Evolutionary conservation across 179 eudicot species (phyloP).

Genomic region (Beta corolliflora): DNA sequence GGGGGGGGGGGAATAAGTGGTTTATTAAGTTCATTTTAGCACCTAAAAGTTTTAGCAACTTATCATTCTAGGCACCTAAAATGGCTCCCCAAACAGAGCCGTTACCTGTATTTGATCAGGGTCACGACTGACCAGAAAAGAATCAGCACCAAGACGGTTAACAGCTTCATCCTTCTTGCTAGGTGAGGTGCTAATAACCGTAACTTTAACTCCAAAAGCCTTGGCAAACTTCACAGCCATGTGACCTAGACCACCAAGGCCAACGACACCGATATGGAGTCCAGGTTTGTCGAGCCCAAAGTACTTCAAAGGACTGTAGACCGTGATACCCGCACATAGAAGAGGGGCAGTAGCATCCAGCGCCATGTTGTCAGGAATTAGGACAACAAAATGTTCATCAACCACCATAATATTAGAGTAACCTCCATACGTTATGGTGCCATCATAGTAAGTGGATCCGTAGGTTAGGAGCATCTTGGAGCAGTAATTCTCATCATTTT

Average conservation of each 20-base stretch:
- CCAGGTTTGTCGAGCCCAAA: conserved; percentile 33
- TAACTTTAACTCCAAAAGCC: conserved; percentile 44
- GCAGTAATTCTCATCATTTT: conserved; percentile 37
- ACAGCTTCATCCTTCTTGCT: conserved; percentile 40
- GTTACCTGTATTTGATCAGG: conserved; percentile 31
- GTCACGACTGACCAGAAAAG: conserved; percentile 35
- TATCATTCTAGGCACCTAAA: too few species aligned
- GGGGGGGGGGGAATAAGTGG: too few species aligned
- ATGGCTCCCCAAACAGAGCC: too few species aligned
- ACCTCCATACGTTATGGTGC: conserved; percentile 37
- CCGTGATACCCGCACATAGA: conserved; percentile 39
- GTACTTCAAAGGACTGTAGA: conserved; percentile 36
- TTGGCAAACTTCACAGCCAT: conserved; percentile 38
- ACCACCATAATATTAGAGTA: conserved; percentile 40
- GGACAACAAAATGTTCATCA: conserved; percentile 34
- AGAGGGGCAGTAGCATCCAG: conserved; percentile 40
- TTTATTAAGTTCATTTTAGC: too few species aligned
- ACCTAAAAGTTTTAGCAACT: too few species aligned
- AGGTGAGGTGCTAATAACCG: conserved; percentile 42
- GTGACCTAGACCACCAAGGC: conserved; percentile 43
- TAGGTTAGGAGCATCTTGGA: conserved; percentile 38
- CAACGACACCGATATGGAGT: conserved; percentile 39
- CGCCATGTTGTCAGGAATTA: conserved; percentile 30
- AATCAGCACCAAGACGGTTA: conserved; percentile 35
- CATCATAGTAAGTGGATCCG: conserved; percentile 36